Conservation (phyloP, 345 rosid species). For the Lumnitzera racemosa region DNA sequence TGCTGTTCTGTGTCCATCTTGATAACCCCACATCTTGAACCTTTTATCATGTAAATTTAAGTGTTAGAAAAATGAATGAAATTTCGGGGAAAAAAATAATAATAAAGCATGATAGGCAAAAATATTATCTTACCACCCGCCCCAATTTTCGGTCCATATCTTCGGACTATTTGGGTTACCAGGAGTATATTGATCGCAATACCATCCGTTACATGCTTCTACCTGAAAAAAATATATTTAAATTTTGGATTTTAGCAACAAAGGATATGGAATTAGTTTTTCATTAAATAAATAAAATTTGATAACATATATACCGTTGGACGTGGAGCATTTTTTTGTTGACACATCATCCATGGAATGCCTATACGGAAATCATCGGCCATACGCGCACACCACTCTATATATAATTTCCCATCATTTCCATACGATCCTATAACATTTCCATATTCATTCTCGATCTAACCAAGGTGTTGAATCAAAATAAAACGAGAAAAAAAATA, state of each 20-base stretch:
- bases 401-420: conserved; percentile 22
- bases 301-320: conserved; percentile 14
- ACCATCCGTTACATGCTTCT: conserved; percentile 32
- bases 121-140: conserved; percentile 22
- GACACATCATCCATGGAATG: conserved; percentile 48
- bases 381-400: conserved; percentile 34
- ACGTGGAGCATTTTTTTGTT: conserved; percentile 29
- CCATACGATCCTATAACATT: conserved; percentile 20
- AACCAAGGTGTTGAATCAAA: neutral
- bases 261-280: neutral
- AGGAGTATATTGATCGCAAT: conserved; percentile 30
- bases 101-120: neutral
- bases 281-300: neutral
- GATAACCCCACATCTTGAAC: conserved; percentile 35
- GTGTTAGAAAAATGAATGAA: neutral
- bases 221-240: conserved; percentile 9
- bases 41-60: conserved; percentile 7
- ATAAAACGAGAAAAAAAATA: neutral
- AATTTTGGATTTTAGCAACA: neutral
- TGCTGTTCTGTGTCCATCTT: conserved; percentile 25
- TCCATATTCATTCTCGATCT: conserved; percentile 48
- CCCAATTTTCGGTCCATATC: conserved; percentile 46
- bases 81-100: too few relatives aligned
- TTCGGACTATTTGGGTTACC: conserved; percentile 24
- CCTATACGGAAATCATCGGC: conserved; percentile 17